Conservation (phyloP, 805 yeast genomes). For the Komagataella phaffii region DNA sequence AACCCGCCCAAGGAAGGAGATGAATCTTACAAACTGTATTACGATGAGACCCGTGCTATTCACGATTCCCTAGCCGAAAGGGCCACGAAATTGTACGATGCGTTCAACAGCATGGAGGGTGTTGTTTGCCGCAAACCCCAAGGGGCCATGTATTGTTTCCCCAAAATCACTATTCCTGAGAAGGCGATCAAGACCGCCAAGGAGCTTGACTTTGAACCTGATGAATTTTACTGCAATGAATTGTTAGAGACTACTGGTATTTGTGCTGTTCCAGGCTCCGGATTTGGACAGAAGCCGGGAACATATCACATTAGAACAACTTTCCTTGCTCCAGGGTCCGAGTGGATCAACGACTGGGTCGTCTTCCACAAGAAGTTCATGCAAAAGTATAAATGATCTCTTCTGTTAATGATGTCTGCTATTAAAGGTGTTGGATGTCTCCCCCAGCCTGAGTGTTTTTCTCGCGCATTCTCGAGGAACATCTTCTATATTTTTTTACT, state of each 20-base stretch:
- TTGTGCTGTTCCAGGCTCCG: slow-evolving; percentile 95
- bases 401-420: background rate
- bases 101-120: slow-evolving; percentile 70
- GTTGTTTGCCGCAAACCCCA: slow-evolving; percentile 79
- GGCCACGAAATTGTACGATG: slow-evolving; percentile 48
- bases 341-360: slow-evolving; percentile 74
- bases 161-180: slow-evolving; percentile 52
- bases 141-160: slow-evolving; percentile 98
- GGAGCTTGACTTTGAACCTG: slow-evolving; percentile 46
- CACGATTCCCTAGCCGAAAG: slow-evolving; percentile 50
- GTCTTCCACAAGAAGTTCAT: slow-evolving; percentile 68
- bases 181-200: slow-evolving; percentile 52
- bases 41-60: slow-evolving; percentile 46
- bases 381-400: slow-evolving; percentile 26
- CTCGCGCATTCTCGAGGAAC: background rate
- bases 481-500: background rate
- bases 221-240: slow-evolving; percentile 80
- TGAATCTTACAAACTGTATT: slow-evolving; percentile 55
- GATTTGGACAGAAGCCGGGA: slow-evolving; percentile 86
- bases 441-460: background rate
- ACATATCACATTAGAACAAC: slow-evolving; percentile 94
- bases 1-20: slow-evolving; percentile 80
- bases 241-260: slow-evolving; percentile 83
- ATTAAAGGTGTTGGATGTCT: background rate
- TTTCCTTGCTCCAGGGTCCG: slow-evolving; percentile 88